Base-by-base conservation (phyloP, 176 grass and related monocot species). In the Aegilops umbellulata region DNA sequence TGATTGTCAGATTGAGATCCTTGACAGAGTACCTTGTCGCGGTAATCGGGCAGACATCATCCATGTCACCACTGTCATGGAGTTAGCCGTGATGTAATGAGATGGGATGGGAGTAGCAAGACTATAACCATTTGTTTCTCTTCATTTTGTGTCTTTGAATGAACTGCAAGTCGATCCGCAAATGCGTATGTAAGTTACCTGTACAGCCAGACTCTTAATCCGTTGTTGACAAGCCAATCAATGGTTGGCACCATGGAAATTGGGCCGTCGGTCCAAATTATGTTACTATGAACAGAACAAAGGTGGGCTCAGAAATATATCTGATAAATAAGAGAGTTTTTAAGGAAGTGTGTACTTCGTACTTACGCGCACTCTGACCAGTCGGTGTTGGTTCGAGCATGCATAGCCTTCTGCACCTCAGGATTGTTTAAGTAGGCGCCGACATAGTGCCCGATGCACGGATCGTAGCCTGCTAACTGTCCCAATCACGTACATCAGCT, bases 381-480 rank as follows among this genome's bases (percentile, higher is more conserved):
- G 11, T 41, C 38, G 3, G 20, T 14, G 9, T 46, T 15, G 10
- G 62, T 26, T 47, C 39, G 24, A 47, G 38, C 70, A 74, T 74
- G 70, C 25, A 74, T 16, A 4, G 70, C 70, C n/a, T 25, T 26
- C 23, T 47, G 39, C 23, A 74, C 39, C 27, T 46, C 39, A 8
- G 39, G 70, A 47, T 14, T 23, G 15, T 74, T 74, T 1, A 74
- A 7, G 70, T 73, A 73, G 51, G 51, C 15, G 24, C 3, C 9
- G 12, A 29, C 14, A 1, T 41, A 53, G 77, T 86, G 12, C 8
- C 15, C 13, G 6, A 20, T 36, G 67, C 82, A 79, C 8, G 89
- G 78, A 83, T 90, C 89, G 53, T 71, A 70, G 29, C 79, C 83
- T n/a, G 69, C 57, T 60, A 90, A n/a, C 88, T 87, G 30, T 61